Percentiles rank a stretch among this genome's conserved stretches.
Evolutionary conservation across 495 filamentous ascomycete genomes (phyloP).

Genomic region (Hyaloscypha bicolor): DNA sequence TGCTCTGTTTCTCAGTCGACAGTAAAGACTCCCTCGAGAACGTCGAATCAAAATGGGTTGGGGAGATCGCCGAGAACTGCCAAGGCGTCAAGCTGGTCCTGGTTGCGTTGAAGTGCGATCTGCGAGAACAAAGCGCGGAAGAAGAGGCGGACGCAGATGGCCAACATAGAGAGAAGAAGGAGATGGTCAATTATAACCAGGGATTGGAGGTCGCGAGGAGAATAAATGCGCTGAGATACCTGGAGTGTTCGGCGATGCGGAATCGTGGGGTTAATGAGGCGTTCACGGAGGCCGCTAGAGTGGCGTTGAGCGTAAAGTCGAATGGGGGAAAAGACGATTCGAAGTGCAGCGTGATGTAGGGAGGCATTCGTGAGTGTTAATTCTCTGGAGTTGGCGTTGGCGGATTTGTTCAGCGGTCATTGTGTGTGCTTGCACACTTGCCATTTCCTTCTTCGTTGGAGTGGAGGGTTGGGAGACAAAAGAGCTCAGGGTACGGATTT

Average conservation of each 20-base stretch:
- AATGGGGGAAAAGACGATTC: slow-evolving; percentile 51
- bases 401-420: slow-evolving; percentile 13
- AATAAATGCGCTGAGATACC: slow-evolving; percentile 85
- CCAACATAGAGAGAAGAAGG: slow-evolving; percentile 58
- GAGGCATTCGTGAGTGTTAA: neutral
- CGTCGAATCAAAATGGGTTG: slow-evolving; percentile 96
- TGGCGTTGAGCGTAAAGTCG: slow-evolving; percentile 87
- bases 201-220: slow-evolving; percentile 90
- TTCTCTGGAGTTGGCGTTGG: slow-evolving; percentile 24
- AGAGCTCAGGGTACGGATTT: neutral
- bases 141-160: slow-evolving; percentile 50
- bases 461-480: neutral
- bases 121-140: slow-evolving; percentile 70
- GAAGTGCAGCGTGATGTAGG: slow-evolving; percentile 61
- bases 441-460: neutral
- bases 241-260: slow-evolving; percentile 98
- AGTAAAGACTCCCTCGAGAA: slow-evolving; percentile 96
- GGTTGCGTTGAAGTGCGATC: slow-evolving; percentile 96
- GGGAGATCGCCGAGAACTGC: slow-evolving; percentile 97
- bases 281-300: slow-evolving; percentile 96
- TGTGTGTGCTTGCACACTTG: neutral
- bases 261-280: slow-evolving; percentile 98
- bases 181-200: slow-evolving; percentile 88
- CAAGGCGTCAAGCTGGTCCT: slow-evolving; percentile 91
- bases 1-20: slow-evolving; percentile 98